phyloP scores from a whole-genome alignment of 805 yeast species.

The Jamesozyma hellenica region DNA sequence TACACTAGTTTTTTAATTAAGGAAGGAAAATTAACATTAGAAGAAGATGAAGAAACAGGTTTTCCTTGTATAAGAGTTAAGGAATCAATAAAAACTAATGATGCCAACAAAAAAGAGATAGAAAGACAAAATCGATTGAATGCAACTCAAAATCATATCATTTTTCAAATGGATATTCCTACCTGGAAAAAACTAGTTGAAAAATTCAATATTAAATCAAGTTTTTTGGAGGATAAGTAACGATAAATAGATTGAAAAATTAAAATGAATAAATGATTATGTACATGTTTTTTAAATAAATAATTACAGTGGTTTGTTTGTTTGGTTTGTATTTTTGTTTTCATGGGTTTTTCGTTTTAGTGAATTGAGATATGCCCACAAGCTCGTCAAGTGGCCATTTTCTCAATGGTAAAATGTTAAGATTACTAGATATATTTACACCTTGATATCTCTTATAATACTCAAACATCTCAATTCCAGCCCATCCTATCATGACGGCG shows the following conservation, averaged over 20 bases:
- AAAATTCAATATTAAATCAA: constrained; percentile 41
- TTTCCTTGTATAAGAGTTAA: constrained; percentile 34
- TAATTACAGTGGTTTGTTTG: no score
- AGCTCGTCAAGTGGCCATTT: constrained; percentile 73
- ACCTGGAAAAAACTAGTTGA: constrained; percentile 55
- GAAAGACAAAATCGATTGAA: constrained; percentile 22
- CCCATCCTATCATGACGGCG: constrained; percentile 96
- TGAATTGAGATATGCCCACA: constrained; percentile 7
- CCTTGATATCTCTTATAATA: constrained; percentile 32
- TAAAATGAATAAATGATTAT: no score
- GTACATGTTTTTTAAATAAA: neutral
- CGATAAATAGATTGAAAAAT: neutral
- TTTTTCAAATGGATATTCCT: constrained; percentile 57
- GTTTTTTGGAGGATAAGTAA: constrained; percentile 4
- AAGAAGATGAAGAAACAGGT: constrained; percentile 40
- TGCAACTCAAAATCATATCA: constrained; percentile 45
- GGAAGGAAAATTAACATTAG: constrained; percentile 54
- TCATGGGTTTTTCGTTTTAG: no score
- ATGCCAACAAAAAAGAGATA: constrained; percentile 15
- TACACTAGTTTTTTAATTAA: constrained; percentile 70
- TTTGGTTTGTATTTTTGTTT: no score
- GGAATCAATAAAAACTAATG: constrained; percentile 22
- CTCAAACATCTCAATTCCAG: constrained; percentile 72
- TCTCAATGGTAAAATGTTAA: constrained; percentile 53
- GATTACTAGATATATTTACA: constrained; percentile 32